Evolutionary conservation across 2,329 filamentous ascomycete genomes (phyloP).

Genomic region (Colletotrichum australisinense): DNA sequence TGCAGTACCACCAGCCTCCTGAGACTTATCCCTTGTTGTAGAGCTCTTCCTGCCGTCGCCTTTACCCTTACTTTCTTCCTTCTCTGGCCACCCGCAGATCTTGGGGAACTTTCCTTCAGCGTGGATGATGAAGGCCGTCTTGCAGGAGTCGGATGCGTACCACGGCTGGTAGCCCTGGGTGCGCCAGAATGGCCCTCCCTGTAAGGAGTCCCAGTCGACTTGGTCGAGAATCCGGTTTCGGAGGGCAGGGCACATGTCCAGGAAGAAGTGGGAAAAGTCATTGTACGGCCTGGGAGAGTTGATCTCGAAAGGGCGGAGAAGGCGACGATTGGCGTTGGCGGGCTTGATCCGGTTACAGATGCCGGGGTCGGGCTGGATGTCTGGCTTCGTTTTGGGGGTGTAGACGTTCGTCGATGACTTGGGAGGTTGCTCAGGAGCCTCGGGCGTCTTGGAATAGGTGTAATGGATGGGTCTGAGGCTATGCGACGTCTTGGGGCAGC

Average conservation of each 20-base stretch:
- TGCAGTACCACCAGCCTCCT: neutral
- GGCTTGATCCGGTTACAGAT: neutral
- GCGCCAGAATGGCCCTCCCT: neutral
- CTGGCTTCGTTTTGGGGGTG: neutral
- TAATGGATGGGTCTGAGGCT: neutral
- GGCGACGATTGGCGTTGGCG: neutral
- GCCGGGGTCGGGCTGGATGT: neutral
- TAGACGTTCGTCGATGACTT: neutral
- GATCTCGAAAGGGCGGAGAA: neutral
- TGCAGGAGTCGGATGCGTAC: neutral
- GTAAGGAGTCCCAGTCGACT: neutral
- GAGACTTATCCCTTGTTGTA: neutral
- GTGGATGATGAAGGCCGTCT: neutral
- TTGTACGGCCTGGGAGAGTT: neutral
- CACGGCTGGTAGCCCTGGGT: neutral
- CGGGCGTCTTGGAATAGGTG: neutral
- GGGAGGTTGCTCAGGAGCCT: neutral
- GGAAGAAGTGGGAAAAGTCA: constrained; percentile 4
- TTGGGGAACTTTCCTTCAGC: neutral
- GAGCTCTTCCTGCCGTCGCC: neutral
- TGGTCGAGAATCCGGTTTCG: neutral
- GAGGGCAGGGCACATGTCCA: neutral
- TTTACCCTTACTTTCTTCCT: neutral
- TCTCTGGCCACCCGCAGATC: neutral
- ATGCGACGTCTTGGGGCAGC: neutral